Percentiles rank a stretch among this genome's conserved stretches.
These are phyloP conservation scores for Talaromyces proteolyticus DNA, from an alignment of 495 filamentous ascomycete genomes.

Conservation along the genomic window DNA sequence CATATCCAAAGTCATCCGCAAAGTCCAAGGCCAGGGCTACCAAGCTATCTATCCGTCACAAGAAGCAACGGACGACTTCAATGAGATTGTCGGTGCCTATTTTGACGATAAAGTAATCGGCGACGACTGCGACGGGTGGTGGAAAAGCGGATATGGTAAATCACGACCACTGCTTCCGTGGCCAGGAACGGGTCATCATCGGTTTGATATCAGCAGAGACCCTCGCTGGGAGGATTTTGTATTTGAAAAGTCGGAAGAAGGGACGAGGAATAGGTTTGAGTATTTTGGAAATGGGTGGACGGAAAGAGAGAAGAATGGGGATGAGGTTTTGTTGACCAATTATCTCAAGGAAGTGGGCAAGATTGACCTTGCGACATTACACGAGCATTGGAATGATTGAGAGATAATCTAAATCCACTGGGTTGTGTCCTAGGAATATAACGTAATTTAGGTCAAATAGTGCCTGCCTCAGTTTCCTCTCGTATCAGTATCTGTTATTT, in stretches of 20 bases:
- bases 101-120: background rate
- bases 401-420: too few species aligned
- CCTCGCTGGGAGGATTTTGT: conserved; percentile 3
- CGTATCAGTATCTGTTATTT: too few species aligned
- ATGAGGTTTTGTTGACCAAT: background rate
- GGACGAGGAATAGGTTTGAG: conserved; percentile 1
- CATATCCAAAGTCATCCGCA: conserved; percentile 3
- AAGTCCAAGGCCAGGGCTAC: conserved; percentile 1
- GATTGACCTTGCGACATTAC: background rate
- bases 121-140: conserved; percentile 1
- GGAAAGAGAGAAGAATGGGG: background rate
- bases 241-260: conserved; percentile 1
- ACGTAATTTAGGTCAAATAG: too few species aligned
- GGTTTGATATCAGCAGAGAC: conserved; percentile 2
- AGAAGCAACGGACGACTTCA: conserved; percentile 1
- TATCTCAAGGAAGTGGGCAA: conserved; percentile 1
- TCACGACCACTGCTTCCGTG: background rate
- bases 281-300: conserved; percentile 3
- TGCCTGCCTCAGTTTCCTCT: too few species aligned
- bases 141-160: conserved; percentile 1
- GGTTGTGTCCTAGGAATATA: too few species aligned
- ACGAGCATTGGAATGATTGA: conserved; percentile 5
- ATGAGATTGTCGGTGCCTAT: background rate
- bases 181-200: conserved; percentile 1
- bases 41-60: background rate